Evolutionary conservation across 2,329 filamentous ascomycete species (phyloP), one percentile per base, ranked within the genome.

Genomic region (Botrytis sinoallii): DNA sequence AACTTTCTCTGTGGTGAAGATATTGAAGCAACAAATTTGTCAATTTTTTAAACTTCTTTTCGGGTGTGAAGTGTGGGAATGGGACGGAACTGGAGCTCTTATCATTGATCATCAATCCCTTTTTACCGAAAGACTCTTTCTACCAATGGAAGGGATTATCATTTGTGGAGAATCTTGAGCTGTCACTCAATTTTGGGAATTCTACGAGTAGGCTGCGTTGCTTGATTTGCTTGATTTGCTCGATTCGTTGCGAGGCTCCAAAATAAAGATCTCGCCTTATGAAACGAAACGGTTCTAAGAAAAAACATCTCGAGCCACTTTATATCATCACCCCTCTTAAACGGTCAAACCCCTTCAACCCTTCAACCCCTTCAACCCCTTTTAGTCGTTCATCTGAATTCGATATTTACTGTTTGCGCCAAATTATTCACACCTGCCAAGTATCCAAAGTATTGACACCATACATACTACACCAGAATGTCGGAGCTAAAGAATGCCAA

Each of bases 401-500:
- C 22, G 32, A 67, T 1, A 55, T 55, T 40, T 55, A 14, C 55
- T 35, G 38, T 40, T 18, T 2, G 22, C 35, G 25, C 35, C 60
- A 63, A 63, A 1, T 40, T 2, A 18, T 40, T 18, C 6, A 4
- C 32, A 25, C 29, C 60, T 63, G 38, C 25, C 60, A 63, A 63
- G 60, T 42, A 64, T 64, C 46, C 6, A 22, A 16, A 10, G 16
- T 55, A 57, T 38, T 10, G 22, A 57, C n/a, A 14, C 7, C 16
- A 55, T 18, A 55, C 16, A 55, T 10, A 55, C 32, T 40, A 55
- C 48, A 57, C 38, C 44, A 68, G 18, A 68, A 68, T 68, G 66
- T 18, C 66, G 16, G 66, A 68, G n/a, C 32, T 68, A 57, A 68
- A 68, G 18, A 68, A 68, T 20, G 66, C 66, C 52, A 9, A 16